Conservation (phyloP, 768 basidiomycete species). For the Naematelia encephala region DNA sequence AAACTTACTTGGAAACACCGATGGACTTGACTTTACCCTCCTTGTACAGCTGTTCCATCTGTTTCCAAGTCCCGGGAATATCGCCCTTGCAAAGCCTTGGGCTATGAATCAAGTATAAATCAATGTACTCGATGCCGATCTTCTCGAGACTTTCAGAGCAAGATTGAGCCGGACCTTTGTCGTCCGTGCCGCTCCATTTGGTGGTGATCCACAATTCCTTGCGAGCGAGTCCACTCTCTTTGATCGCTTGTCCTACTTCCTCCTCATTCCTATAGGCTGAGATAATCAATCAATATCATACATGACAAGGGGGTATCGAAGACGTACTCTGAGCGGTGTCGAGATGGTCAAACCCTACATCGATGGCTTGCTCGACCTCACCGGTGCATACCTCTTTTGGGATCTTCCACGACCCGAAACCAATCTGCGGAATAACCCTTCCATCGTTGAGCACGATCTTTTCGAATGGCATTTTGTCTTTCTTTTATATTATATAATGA, state of each 20-base stretch:
- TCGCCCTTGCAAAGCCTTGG: conserved; percentile 31
- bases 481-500: too few relatives aligned
- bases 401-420: conserved; percentile 50
- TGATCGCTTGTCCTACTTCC: conserved; percentile 40
- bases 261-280: conserved; percentile 51
- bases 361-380: conserved; percentile 42
- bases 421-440: conserved; percentile 44
- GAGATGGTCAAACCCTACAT: conserved; percentile 44
- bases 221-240: conserved; percentile 27
- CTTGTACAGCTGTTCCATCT: conserved; percentile 35
- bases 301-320: conserved; percentile 31
- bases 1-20: conserved; percentile 51
- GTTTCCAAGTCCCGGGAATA: conserved; percentile 37
- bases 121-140: conserved; percentile 33
- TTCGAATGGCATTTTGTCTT: conserved; percentile 34
- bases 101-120: conserved; percentile 40
- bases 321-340: conserved; percentile 43
- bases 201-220: conserved; percentile 45
- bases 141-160: conserved; percentile 64
- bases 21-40: conserved; percentile 37
- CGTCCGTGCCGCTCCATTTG: conserved; percentile 36
- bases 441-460: conserved; percentile 47
- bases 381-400: conserved; percentile 35
- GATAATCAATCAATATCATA: not conserved
- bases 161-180: conserved; percentile 21